Conservation (phyloP, 2,329 filamentous ascomycete species). For the Trichophyton mentagrophytes region DNA sequence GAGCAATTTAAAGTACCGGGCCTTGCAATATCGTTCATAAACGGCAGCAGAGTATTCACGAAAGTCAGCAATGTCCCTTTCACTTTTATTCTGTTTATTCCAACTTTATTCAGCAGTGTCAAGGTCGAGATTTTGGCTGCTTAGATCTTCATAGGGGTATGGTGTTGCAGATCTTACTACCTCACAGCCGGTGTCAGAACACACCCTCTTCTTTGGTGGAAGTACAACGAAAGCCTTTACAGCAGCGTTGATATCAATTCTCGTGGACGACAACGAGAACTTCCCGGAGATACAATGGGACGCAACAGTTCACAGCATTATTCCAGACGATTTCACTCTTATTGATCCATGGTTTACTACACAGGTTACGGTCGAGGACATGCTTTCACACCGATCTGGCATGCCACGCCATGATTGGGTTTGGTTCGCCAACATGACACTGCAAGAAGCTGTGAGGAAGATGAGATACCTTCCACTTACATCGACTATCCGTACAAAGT, state of each 20-base stretch:
- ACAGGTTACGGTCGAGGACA: constrained; percentile 23
- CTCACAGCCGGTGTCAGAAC: constrained; percentile 25
- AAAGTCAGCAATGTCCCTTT: constrained; percentile 5
- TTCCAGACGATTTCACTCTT: constrained; percentile 23
- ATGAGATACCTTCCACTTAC: constrained; percentile 35
- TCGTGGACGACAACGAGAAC: constrained; percentile 18
- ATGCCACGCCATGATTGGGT: constrained; percentile 18
- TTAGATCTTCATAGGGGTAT: constrained; percentile 24
- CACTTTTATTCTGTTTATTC: neutral
- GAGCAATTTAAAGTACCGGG: constrained; percentile 8
- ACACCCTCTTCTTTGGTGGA: constrained; percentile 43
- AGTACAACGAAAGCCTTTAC: constrained; percentile 45
- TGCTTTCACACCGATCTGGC: constrained; percentile 25
- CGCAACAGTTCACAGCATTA: constrained; percentile 10
- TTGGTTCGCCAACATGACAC: constrained; percentile 17
- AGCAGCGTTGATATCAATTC: constrained; percentile 38
- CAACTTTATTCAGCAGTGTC: neutral
- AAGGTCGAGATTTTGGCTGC: neutral
- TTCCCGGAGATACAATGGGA: constrained; percentile 16
- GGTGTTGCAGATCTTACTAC: constrained; percentile 27
- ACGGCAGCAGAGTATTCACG: constrained; percentile 4
- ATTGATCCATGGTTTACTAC: constrained; percentile 18
- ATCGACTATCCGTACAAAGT: constrained; percentile 30
- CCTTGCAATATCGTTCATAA: constrained; percentile 5
- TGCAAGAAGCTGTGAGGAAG: constrained; percentile 28